Conservation (phyloP, 73 alveolate genomes). For the Paramecium octaurelia region DNA sequence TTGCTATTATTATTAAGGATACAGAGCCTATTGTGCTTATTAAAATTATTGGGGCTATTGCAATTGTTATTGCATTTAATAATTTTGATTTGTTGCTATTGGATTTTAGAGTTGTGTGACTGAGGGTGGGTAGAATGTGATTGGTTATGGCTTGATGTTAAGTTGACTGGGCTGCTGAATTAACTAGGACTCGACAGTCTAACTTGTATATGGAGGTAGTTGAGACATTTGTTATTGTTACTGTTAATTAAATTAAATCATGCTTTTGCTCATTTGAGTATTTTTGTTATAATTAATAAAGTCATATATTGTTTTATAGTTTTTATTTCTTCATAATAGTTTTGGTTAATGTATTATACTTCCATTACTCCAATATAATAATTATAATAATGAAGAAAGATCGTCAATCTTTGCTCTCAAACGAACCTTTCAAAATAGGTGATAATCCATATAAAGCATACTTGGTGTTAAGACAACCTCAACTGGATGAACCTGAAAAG, state of each 20-base stretch:
- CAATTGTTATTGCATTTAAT: background rate
- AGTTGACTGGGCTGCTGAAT: background rate
- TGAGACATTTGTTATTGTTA: background rate
- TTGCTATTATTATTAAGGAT: background rate
- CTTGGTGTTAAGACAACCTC: background rate
- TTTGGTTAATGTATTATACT: background rate
- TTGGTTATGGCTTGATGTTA: background rate
- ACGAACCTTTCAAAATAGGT: slow-evolving; percentile 16
- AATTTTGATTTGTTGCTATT: background rate
- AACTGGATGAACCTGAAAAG: background rate
- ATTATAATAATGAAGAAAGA: slow-evolving; percentile 35
- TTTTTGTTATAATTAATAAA: background rate
- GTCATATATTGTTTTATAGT: background rate
- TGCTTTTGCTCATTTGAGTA: background rate
- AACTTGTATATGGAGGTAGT: background rate
- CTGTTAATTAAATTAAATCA: background rate
- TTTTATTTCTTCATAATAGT: background rate
- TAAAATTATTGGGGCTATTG: background rate
- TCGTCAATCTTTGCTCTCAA: background rate
- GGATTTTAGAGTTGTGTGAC: background rate
- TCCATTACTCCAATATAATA: background rate
- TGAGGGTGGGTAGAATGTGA: background rate
- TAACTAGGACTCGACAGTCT: background rate
- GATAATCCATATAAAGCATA: background rate
- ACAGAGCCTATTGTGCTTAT: background rate